Percentiles rank a stretch among this genome's conserved stretches.
phyloP scores from a whole-genome alignment of 257 asterid species.

The Hygrophila difformis region DNA sequence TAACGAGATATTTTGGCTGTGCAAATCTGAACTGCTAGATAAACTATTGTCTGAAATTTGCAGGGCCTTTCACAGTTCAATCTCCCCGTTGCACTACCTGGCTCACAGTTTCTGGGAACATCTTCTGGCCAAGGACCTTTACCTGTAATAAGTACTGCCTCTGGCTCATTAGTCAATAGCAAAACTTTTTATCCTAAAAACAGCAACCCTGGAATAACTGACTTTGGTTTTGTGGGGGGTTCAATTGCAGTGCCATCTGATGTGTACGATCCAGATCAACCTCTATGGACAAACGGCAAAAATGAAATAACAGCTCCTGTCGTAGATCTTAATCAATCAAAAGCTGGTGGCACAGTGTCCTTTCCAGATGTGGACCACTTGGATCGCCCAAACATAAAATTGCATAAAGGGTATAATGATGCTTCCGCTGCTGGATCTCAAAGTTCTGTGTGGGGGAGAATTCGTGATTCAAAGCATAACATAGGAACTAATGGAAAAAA shows the following conservation, averaged over 20 bases:
- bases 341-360: conserved; percentile 37
- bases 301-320: conserved; percentile 55
- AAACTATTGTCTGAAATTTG: conserved; percentile 22
- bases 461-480: conserved; percentile 38
- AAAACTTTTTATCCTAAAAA: conserved; percentile 40
- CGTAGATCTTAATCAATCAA: conserved; percentile 35
- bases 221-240: conserved; percentile 36
- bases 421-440: conserved; percentile 46
- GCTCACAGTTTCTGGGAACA: conserved; percentile 53
- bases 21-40: conserved; percentile 1
- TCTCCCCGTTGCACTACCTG: conserved; percentile 66
- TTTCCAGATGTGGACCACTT: conserved; percentile 34
- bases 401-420: conserved; percentile 40
- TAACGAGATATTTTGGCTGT: no score
- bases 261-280: conserved; percentile 97
- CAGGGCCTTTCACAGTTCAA: conserved; percentile 88
- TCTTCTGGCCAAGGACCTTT: conserved; percentile 48
- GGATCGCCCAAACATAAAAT: conserved; percentile 27
- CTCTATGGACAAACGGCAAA: conserved; percentile 68
- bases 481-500: conserved; percentile 35
- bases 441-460: conserved; percentile 77
- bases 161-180: conserved; percentile 37
- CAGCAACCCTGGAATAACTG: conserved; percentile 42
- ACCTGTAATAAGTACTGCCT: conserved; percentile 31
- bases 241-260: conserved; percentile 62